These are phyloP conservation scores for Zoysia japonica DNA, from an alignment of 176 grass and related monocot genomes.

Conservation along the genomic window DNA sequence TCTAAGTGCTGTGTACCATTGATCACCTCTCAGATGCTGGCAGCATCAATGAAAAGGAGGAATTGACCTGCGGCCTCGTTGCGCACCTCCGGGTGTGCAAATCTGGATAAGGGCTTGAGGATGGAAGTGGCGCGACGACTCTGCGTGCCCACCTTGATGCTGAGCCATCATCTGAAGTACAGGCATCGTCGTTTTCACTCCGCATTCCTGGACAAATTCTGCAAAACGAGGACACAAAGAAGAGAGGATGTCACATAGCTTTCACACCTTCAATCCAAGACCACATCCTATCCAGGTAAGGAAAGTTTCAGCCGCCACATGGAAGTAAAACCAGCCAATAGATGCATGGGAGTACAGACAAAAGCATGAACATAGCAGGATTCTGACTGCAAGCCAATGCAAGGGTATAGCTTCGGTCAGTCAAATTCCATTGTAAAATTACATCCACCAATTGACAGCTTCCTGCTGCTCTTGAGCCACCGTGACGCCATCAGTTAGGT, in stretches of 20 bases:
- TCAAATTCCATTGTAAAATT: conserved; percentile 43
- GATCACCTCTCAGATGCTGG: conserved; percentile 38
- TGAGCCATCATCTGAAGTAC: conserved; percentile 40
- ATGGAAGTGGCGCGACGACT: conserved; percentile 54
- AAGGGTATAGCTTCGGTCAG: conserved; percentile 33
- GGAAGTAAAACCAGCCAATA: conserved; percentile 29
- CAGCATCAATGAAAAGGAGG: conserved; percentile 55
- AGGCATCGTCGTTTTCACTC: conserved; percentile 23
- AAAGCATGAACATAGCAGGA: conserved; percentile 16
- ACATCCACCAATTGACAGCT: conserved; percentile 42
- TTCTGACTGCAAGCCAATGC: conserved; percentile 34
- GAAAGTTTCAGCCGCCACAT: conserved; percentile 34
- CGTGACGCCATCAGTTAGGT: conserved; percentile 31
- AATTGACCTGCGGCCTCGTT: conserved; percentile 46
- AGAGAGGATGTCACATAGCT: conserved; percentile 5
- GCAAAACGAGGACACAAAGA: conserved; percentile 27
- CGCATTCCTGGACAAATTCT: conserved; percentile 31
- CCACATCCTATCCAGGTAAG: conserved; percentile 39
- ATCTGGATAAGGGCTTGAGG: conserved; percentile 55
- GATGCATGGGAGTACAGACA: conserved; percentile 29
- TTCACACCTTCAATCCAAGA: conserved; percentile 36
- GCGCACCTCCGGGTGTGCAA: conserved; percentile 46
- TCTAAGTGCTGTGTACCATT: conserved; percentile 6
- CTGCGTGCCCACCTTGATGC: conserved; percentile 47
- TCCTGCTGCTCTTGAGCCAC: conserved; percentile 31